Evolutionary conservation across 75 land plant species (phyloP), one percentile per base, ranked within the genome.

Genomic region (Larix kaempferi): DNA sequence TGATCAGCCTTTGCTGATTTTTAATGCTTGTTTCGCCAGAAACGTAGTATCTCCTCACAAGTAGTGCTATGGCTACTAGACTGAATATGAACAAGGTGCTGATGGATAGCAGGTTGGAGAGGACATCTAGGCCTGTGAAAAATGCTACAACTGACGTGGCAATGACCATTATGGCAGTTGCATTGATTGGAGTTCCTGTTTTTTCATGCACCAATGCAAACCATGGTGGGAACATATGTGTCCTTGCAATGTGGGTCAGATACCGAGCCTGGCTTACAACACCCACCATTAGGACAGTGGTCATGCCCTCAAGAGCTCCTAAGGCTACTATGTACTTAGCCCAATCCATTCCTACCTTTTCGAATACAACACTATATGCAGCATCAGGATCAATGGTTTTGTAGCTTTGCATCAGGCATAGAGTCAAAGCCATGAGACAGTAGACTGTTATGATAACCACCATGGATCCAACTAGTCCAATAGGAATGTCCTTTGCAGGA

Each of bases 261-360:
- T 94, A 94, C 44, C 98, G 80, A 1, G 98, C 98, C 56, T 92
- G 91, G 11, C 95, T 93, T 8, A 94, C 89, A 0, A 95, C 85
- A 12, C 87, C 49, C 8, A 92, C 91, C 3, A 94, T 81, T 22
- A 94, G 79, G n/a, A 90, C 95, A 1, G 91, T 87, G 5, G 95
- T 90, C 91, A 94, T 94, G 49, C 93, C 95, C 73, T 94, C 92
- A 12, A 96, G 78, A 0, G 99, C 99, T 6, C 94, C 94, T 10
- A 88, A 57, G 11, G 99, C 91, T 17, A 96, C 99, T 7, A 96
- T 74, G 81, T 94, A 96, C 84, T 94, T 86, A 2, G 95, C 99
- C 99, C 99, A 96, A 0, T 75, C 73, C 93, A 90, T 78, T 0
- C 94, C 92, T 1, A 79, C 86, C 0, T 27, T 44, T 14, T 79